These are phyloP conservation scores for Canavalia ensiformis DNA, from an alignment of 306 rosid genomes.

Conservation along the genomic window DNA sequence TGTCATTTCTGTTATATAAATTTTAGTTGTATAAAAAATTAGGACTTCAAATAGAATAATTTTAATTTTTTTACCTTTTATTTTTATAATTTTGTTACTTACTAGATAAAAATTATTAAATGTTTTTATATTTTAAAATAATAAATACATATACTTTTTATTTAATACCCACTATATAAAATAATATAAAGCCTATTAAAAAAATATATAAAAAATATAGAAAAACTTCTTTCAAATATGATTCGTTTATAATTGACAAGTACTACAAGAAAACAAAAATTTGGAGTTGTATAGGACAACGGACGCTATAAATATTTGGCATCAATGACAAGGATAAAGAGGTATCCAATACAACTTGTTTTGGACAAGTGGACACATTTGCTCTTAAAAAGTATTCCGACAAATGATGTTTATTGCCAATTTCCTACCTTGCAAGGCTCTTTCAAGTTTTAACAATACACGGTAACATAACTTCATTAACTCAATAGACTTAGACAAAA, in stretches of 20 bases:
- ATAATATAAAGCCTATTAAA: no score
- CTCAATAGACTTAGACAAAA: no score
- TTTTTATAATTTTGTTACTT: no score
- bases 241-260: neutral
- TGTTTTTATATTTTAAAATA: no score
- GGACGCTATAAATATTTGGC: constrained; percentile 25
- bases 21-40: neutral
- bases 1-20: neutral
- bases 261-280: constrained; percentile 27
- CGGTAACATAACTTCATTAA: neutral
- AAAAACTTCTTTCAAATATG: no score
- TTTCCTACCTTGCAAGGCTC: neutral
- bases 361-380: constrained; percentile 35
- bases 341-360: constrained; percentile 31
- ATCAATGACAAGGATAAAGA: constrained; percentile 25
- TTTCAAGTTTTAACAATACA: neutral
- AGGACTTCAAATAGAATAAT: neutral
- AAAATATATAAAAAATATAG: no score
- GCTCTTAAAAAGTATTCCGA: constrained; percentile 14
- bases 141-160: no score
- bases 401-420: neutral
- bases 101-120: no score
- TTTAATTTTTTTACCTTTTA: no score
- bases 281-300: neutral
- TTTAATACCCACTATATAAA: no score